Evolutionary conservation across 148 eudicot species (phyloP).

Genomic region (Camellia lanceoleosa): DNA sequence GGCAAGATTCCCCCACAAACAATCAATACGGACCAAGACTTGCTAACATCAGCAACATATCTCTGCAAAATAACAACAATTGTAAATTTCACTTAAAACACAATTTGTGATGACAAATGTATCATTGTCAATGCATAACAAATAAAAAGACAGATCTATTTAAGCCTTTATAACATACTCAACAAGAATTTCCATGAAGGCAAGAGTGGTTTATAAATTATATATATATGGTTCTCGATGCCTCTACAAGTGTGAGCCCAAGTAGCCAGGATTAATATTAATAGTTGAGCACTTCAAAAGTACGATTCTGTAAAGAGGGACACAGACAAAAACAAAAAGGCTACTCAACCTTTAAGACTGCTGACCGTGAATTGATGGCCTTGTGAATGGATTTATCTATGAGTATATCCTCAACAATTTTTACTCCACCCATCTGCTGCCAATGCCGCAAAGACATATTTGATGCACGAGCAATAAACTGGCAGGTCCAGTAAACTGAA

Average conservation of each 20-base stretch:
- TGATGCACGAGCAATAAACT: slow-evolving; percentile 83
- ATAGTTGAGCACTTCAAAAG: not conserved
- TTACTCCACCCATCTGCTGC: slow-evolving; percentile 90
- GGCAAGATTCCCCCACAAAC: slow-evolving; percentile 96
- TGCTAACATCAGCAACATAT: slow-evolving; percentile 94
- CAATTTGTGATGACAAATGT: not conserved
- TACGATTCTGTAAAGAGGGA: not conserved
- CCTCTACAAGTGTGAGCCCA: not conserved
- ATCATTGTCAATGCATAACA: not conserved
- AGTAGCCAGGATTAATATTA: not conserved
- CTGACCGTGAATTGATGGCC: slow-evolving; percentile 68
- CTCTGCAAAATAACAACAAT: slow-evolving; percentile 55
- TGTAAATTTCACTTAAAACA: not conserved
- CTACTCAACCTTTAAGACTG: slow-evolving; percentile 72
- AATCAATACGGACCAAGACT: slow-evolving; percentile 86
- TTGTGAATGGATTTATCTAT: slow-evolving; percentile 84
- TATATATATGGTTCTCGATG: not conserved
- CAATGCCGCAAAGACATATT: slow-evolving; percentile 77
- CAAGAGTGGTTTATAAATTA: not conserved
- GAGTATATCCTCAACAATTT: slow-evolving; percentile 59
- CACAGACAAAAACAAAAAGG: not conserved
- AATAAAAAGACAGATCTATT: not conserved
- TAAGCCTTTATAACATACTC: not conserved
- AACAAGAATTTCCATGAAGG: not conserved
- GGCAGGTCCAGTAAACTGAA: slow-evolving; percentile 94